Base-by-base conservation (phyloP, 2,329 filamentous ascomycete genomes). In the Venturia aucupariae region DNA sequence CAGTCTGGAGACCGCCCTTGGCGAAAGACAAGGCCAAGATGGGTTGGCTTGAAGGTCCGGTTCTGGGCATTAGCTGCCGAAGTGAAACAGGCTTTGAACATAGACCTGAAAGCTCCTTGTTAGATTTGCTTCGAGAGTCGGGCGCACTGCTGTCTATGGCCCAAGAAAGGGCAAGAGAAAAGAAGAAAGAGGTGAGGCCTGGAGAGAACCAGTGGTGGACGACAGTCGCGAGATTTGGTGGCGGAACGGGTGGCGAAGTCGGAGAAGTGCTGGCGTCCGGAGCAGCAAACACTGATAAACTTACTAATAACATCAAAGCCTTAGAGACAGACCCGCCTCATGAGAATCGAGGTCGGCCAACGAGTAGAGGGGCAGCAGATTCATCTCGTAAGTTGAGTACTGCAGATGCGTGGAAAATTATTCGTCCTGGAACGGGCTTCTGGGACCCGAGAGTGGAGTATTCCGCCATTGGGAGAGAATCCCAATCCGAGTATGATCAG, bases 191-290 rank as follows among this genome's bases (percentile, higher is more conserved):
- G 68, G 70, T 73, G 60, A 78, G 73, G 62, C 78, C 81, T 3
- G 82, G 83, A 0, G 79, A 83, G 67, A 82, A 81, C 3, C 79
- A 83, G 69, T 87, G 85, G 84, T 87, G 83, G 82, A 82, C 83
- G 2, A 79, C 74, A 2, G 77, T 74, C 62, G 78, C 80, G 32
- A 78, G 84, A 63, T 86, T 83, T 78, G 84, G 84, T 62, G 84
- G 83, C 30, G 80, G 79, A 15, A 71, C 73, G n/a, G 79, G 79
- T 22, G 77, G 75, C 44, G 77, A 80, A 65, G 71, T 77, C 22
- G 77, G 75, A 59, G 72, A 75, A 64, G 71, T 68, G 62, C 69
- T 39, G 32, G 65, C 39, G 11, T 13, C 41, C 15, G 19, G 32
- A 51, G 32, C 39, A 61, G 35, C 54, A 35, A 41, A 24, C 39